Percentiles rank a stretch among this genome's conserved stretches.
phyloP scores from a whole-genome alignment of 352 stramenopile species.

The Phytophthora colocasiae region DNA sequence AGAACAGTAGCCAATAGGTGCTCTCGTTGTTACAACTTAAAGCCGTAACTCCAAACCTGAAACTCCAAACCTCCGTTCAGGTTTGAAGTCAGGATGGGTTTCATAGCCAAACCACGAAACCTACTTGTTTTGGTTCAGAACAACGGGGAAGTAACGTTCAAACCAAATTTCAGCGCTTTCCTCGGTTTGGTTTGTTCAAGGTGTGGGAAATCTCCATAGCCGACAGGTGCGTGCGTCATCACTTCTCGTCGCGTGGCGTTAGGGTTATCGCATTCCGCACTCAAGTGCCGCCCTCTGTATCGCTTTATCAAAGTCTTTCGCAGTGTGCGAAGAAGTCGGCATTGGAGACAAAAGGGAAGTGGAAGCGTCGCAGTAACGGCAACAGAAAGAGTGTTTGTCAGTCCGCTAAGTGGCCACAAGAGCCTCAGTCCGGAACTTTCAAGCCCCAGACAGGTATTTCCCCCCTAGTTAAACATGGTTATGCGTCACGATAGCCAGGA shows the following conservation, averaged over 20 bases:
- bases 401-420: no score
- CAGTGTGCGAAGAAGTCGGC: slow-evolving; percentile 12
- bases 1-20: no score
- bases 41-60: no score
- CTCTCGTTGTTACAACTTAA: no score
- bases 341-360: slow-evolving; percentile 13
- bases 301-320: neutral
- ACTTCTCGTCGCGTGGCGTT: slow-evolving; percentile 1
- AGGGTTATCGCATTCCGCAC: slow-evolving; percentile 10
- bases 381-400: neutral
- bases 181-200: no score
- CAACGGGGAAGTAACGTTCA: no score
- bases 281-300: neutral
- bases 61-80: no score
- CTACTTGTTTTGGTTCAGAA: no score
- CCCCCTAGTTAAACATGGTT: slow-evolving; percentile 23
- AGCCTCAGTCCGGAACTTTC: slow-evolving; percentile 10
- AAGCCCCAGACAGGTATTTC: neutral
- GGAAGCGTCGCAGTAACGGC: slow-evolving; percentile 31
- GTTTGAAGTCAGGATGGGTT: no score
- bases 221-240: slow-evolving; percentile 13
- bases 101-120: no score
- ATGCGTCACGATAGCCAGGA: slow-evolving; percentile 25
- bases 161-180: no score
- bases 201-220: neutral